A percentile compares a stretch with the other conserved stretches of the same genome.
Evolutionary conservation across 768 basidiomycete genomes (phyloP).

Genomic region (Cystobasidium ongulense): DNA sequence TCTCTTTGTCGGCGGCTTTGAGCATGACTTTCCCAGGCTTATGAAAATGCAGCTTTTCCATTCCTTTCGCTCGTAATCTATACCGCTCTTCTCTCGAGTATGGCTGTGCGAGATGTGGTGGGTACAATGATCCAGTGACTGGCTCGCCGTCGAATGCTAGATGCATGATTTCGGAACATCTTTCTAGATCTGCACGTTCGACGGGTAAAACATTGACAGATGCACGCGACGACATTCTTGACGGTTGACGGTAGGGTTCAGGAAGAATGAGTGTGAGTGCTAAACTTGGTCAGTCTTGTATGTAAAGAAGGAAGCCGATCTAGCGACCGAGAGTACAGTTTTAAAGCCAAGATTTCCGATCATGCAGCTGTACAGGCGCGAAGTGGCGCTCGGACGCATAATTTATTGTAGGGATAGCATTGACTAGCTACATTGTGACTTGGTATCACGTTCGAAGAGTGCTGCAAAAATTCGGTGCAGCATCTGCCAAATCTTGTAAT

Average conservation of each 20-base stretch:
- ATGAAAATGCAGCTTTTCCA: neutral
- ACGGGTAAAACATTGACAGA: neutral
- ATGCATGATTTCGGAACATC: neutral
- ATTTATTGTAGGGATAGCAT: neutral
- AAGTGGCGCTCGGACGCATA: neutral
- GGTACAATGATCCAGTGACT: neutral
- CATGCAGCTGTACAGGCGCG: neutral
- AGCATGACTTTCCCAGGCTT: neutral
- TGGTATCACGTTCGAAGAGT: neutral
- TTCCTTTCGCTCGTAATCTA: neutral
- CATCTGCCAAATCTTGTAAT: too few species aligned
- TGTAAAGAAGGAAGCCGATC: neutral
- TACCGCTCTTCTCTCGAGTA: slow-evolving; percentile 1
- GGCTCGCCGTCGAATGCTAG: neutral
- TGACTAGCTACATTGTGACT: neutral
- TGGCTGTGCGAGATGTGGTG: slow-evolving; percentile 2
- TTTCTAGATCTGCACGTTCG: neutral
- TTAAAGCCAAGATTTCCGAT: neutral
- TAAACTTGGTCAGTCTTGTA: neutral
- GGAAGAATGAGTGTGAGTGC: neutral
- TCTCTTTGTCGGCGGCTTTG: slow-evolving; percentile 4
- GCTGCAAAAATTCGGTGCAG: too few species aligned
- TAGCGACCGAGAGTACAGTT: neutral
- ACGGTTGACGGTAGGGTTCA: neutral
- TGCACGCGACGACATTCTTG: neutral